phyloP scores from a whole-genome alignment of 108 stramenopile species.

The Chaetoceros muelleri region DNA sequence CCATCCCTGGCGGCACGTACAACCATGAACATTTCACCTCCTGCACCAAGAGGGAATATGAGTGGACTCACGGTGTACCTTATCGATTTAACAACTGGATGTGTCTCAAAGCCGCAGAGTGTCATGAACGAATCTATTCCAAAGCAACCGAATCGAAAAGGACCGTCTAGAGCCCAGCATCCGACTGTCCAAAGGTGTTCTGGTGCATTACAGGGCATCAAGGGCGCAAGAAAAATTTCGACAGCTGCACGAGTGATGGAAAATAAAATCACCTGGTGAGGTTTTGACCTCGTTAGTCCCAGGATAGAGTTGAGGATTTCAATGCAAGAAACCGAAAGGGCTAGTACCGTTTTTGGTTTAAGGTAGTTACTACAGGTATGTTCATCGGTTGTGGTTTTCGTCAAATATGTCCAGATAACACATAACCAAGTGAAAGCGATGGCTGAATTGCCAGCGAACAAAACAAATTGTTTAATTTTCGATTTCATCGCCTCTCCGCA shows the following conservation, averaged over 20 bases:
- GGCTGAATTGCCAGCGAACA: too few relatives aligned
- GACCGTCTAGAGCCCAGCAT: conserved; percentile 31
- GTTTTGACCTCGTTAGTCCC: conserved; percentile 21
- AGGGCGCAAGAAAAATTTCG: conserved; percentile 25
- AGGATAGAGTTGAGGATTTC: conserved; percentile 21
- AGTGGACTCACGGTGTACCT: conserved; percentile 33
- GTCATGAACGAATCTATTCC: conserved; percentile 12
- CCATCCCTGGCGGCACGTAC: conserved; percentile 5
- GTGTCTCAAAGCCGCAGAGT: conserved; percentile 1
- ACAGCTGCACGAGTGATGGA: conserved; percentile 19
- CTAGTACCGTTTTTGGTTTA: too few relatives aligned
- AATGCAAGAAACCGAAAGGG: conserved; percentile 18
- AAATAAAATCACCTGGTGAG: conserved; percentile 24
- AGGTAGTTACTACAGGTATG: too few relatives aligned
- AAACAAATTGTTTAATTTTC: too few relatives aligned
- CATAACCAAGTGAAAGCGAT: too few relatives aligned
- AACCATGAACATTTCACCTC: conserved; percentile 39
- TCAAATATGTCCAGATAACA: too few relatives aligned
- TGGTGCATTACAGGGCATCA: conserved; percentile 14
- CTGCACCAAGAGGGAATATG: conserved; percentile 33
- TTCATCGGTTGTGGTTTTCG: too few relatives aligned
- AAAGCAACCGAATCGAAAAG: conserved; percentile 36
- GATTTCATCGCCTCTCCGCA: too few relatives aligned
- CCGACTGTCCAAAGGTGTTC: conserved; percentile 23
- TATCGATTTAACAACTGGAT: conserved; percentile 14